Evolutionary conservation across 768 basidiomycete species (phyloP).

Genomic region (Mycena polygramma): DNA sequence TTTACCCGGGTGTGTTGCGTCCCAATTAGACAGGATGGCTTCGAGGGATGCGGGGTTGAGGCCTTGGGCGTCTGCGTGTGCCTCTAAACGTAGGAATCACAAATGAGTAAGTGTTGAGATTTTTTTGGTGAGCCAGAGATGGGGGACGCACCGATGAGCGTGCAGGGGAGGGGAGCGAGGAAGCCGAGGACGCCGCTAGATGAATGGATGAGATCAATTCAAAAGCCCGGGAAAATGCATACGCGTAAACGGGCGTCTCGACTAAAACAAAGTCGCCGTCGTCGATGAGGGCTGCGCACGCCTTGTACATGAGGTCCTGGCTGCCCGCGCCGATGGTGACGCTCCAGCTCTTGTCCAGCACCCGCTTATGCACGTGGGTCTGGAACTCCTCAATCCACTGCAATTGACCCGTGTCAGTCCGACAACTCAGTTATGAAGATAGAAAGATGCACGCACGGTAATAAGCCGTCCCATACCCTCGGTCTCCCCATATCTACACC

Average conservation of each 20-base stretch:
- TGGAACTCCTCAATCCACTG: conserved; percentile 55
- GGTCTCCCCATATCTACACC: conserved; percentile 51
- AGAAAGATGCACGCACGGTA: neutral
- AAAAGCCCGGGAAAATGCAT: neutral
- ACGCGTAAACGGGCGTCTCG: conserved; percentile 57
- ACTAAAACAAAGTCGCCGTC: conserved; percentile 61
- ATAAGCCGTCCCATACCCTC: conserved; percentile 49
- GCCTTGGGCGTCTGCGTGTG: conserved; percentile 71
- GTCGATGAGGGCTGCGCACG: conserved; percentile 57
- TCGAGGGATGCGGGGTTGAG: conserved; percentile 62
- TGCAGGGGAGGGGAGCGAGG: conserved; percentile 34
- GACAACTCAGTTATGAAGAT: too few relatives aligned
- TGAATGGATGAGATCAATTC: neutral
- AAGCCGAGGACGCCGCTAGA: conserved; percentile 33
- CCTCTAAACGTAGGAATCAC: conserved; percentile 53
- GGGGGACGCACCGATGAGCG: conserved; percentile 40
- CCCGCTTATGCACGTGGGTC: conserved; percentile 52
- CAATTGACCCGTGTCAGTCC: conserved; percentile 2
- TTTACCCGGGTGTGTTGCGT: conserved; percentile 67
- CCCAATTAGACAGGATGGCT: conserved; percentile 53
- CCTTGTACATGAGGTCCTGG: conserved; percentile 64
- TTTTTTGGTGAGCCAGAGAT: neutral
- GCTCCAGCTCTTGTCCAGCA: conserved; percentile 49
- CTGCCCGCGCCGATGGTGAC: conserved; percentile 60
- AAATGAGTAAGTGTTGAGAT: too few relatives aligned